These are phyloP conservation scores for Triticum urartu DNA, from an alignment of 176 grass and related monocot genomes.

Conservation along the genomic window DNA sequence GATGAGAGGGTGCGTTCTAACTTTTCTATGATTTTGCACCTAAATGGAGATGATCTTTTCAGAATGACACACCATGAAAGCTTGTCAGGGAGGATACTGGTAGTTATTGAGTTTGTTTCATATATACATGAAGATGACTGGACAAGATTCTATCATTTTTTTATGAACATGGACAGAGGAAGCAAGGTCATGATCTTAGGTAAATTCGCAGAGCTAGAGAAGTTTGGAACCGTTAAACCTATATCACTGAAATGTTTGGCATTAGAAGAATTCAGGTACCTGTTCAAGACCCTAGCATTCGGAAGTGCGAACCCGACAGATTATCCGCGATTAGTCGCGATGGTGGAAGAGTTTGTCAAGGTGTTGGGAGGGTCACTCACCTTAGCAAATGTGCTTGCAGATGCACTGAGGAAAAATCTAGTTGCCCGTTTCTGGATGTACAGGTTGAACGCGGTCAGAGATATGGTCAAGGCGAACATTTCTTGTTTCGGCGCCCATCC, in stretches of 20 bases:
- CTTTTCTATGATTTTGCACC: too few species aligned
- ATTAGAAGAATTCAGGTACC: background rate
- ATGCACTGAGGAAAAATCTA: background rate
- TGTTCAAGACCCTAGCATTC: constrained; percentile 10
- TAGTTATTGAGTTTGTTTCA: constrained; percentile 1
- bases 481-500: too few species aligned
- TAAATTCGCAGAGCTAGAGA: background rate
- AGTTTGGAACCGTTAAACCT: constrained; percentile 6
- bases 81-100: too few species aligned
- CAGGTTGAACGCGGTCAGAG: too few species aligned
- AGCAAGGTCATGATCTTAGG: constrained; percentile 21
- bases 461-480: too few species aligned
- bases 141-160: background rate
- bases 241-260: background rate
- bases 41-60: too few species aligned
- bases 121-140: background rate
- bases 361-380: background rate
- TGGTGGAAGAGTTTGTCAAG: background rate
- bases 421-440: too few species aligned
- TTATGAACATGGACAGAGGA: background rate
- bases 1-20: too few species aligned
- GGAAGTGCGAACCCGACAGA: background rate
- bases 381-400: background rate
- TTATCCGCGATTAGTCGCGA: background rate
- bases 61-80: too few species aligned